Base-by-base conservation (phyloP, 208 protist genomes). In the Blastocrithidia nonstop region DNA sequence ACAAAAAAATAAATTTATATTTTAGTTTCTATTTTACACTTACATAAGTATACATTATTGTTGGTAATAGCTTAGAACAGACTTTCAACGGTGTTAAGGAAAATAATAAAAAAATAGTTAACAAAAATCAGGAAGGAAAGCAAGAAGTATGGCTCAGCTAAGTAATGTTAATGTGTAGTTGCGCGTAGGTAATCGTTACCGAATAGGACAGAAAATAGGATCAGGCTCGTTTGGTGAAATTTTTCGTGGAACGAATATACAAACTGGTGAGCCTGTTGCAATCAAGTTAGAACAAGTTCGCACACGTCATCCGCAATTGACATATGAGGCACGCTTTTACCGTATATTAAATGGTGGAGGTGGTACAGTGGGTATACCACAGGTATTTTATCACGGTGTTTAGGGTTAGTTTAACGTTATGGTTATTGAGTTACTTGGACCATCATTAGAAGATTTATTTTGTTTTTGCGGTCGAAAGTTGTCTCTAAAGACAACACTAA, bases 191-290 rank as follows among this genome's bases (percentile, higher is more conserved):
- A 88, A 85, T 48, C 97, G 96, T 47, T 98, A 94, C 64, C 62
- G 88, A 32, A 80, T 99, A 37, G 94, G 83, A 23, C 75, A 94
- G 44, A 97, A 98, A 80, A 99, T 99, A 63, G 98, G 97, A 15
- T 71, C 68, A 25, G 97, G 97, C 16, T 86, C 72, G 42, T 95
- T 95, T 50, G 88, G 88, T 29, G 88, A 95, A 50, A 94, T 95
- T 50, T 95, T 90, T 62, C 74, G 78, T 21, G 88, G 82, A 38
- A 93, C 79, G 2, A 88, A 93, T 51, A 92, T 92, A 36, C 71
- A 88, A 50, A 95, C 78, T 1, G 69, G 71, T 26, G 82, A 94
- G 35, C 65, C 75, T 13, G 81, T 95, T 4, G 89, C 89, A 40
- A 88, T 95, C 53, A 95, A 96, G 59, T 61, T 94, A 6, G 89